A percentile compares a stretch with the other conserved stretches of the same genome.
Conservation (phyloP, 1,139 yeast species). For the Hanseniaspora gamundiae region DNA sequence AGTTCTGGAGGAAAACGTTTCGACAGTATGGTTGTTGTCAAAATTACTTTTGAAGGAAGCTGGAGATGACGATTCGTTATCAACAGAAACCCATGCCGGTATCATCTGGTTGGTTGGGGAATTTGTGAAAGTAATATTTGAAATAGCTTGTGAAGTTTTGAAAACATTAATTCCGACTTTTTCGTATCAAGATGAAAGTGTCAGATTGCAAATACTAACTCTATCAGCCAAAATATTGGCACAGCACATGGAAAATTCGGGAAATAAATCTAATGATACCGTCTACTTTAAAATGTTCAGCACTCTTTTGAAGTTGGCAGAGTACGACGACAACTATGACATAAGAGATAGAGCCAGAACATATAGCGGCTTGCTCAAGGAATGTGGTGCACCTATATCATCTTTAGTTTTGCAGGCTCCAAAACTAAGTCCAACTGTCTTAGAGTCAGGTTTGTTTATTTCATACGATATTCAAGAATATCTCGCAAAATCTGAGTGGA, state of each 20-base stretch:
- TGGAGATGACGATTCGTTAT: conserved; percentile 8
- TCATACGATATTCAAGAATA: conserved; percentile 7
- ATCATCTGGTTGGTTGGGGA: conserved; percentile 91
- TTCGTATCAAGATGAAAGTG: conserved; percentile 41
- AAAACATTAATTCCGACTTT: conserved; percentile 47
- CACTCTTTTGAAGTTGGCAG: conserved; percentile 50
- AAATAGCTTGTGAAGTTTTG: conserved; percentile 67
- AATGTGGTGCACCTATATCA: conserved; percentile 45
- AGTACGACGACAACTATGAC: conserved; percentile 67
- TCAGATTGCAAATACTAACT: conserved; percentile 59
- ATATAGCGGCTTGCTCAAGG: conserved; percentile 37
- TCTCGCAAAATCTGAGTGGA: conserved; percentile 7
- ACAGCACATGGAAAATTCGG: conserved; percentile 19
- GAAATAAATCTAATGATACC: conserved; percentile 21
- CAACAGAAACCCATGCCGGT: conserved; percentile 56
- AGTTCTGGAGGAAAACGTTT: conserved; percentile 20
- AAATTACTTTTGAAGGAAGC: conserved; percentile 11
- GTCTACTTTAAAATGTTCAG: conserved; percentile 41
- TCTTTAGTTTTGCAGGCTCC: conserved; percentile 72
- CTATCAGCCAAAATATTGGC: conserved; percentile 56
- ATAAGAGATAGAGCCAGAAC: conserved; percentile 79
- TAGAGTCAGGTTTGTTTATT: conserved; percentile 8
- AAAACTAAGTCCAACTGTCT: conserved; percentile 45
- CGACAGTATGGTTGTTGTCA: conserved; percentile 31
- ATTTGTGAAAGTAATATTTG: conserved; percentile 36